Evolutionary conservation across 2,329 filamentous ascomycete species (phyloP), one percentile per base, ranked within the genome.

Genomic region (Grosmannia penicillata): DNA sequence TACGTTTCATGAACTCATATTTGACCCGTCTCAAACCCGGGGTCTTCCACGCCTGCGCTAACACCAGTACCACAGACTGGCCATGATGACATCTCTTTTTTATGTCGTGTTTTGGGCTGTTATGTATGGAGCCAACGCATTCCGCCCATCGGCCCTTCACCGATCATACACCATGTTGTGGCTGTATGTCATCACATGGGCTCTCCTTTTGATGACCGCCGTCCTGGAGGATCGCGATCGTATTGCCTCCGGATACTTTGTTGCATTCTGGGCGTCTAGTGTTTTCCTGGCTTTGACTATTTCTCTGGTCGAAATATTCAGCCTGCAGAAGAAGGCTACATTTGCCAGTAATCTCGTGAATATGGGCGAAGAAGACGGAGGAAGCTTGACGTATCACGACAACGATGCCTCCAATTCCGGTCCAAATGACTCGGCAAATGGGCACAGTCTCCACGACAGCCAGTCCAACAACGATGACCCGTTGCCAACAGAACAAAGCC

Each of bases 141-240:
- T 81, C 34, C 73, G 89, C 13, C 89, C 91, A 2, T 91, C 82
- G 15, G 89, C 89, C 4, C 72, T 96, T 7, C 83, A 93, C 42
- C 73, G 89, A 17, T 72, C 78, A 6, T 95, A 91, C 55, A 70
- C 74, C 36, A 66, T 87, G 32, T 70, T 93, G 9, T 96, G 91
- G 87, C 66, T 94, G 33, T 95, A 87, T 53, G 54, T 73, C 24
- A 56, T 85, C 1, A 72, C 75, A 28, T 96, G 87, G 78, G 59
- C 71, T 3, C 49, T 82, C 29, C 68, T 94, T 40, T 73, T 93
- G 13, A 63, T 70, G 32, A 69, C 77, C 29, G 82, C 85, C 0
- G 72, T 93, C 4, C 72, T 78, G n/a, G 81, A 85, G 46, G 75
- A 87, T 51, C 75, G 82, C 17, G 69, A 77, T 48, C 70, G 79